Evolutionary conservation across 345 rosid species (phyloP), one percentile per base, ranked within the genome.

Genomic region (Populus ilicifolia): DNA sequence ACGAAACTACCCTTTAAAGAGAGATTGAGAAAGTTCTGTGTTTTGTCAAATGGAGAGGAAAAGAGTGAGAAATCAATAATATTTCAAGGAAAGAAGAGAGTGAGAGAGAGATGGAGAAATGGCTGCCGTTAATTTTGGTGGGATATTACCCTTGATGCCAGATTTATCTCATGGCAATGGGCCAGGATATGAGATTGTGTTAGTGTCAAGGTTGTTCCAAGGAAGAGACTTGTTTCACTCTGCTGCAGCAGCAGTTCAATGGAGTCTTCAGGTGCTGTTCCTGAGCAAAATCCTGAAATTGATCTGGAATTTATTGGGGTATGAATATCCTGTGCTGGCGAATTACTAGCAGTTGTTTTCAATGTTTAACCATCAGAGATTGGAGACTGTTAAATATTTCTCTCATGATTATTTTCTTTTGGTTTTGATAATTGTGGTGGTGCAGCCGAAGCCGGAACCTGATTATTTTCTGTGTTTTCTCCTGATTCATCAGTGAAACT

Each of bases 271-370:
- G 73, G 82, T 36, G 12, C 76, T 9, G 50, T 77, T 12, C 46
- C 87, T 5, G 85, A 79, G 23, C 29, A 56, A 65, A 84, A 78
- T 77, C 94, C 93, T 0, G 90, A 88, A 76, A 93, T 95, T 71
- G 92, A 91, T 86, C 90, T 95, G 62, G 90, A 91, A 30, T 95
- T 95, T 79, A 72, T 91, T 35, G 90, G 89, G 82, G 98, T 93
- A 84, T 2, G 75, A 11, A 46, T 77, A n/a, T 69, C 38, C 59
- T 36, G 54, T 36, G 39, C n/a, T 16, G 8, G 13, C 9, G 20
- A 41, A 44, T 36, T 76, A 75, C 74, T 79, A 46, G 43, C 10
- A 8, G 59, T 12, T 21, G 6, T 48, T 6, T 7, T 11, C 12
- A 11, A 9, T 25, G 11, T 18, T 3, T 27, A 41, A 10, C 44